Evolutionary conservation across 2,329 filamentous ascomycete genomes (phyloP), one percentile per base, ranked within the genome.

Genomic region (Aphanocladium album): DNA sequence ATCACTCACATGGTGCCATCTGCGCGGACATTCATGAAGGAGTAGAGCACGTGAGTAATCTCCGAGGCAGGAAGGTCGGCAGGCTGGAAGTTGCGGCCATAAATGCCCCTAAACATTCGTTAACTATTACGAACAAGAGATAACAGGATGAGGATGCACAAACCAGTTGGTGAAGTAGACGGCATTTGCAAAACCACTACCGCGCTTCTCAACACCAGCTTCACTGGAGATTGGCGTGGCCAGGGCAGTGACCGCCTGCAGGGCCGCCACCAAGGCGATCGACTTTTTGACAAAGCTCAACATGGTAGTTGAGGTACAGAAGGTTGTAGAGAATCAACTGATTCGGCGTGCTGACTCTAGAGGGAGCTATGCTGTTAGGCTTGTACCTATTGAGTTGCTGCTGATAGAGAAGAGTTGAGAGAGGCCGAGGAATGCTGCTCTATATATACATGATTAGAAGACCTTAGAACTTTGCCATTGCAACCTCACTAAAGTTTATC

Each of bases 31-130:
- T 96, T 93, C 67, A 90, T 89, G 73, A 96, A 96, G 2, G 91
- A 83, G 68, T 85, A 96, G 2, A 96, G 80, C 1, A 96, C 79
- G 67, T 95, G 90, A 0, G 89, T 93, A 56, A 96, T 76, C 64
- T 91, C 79, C 2, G 84, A 79, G 2, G 80, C 84, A 0, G 88
- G 88, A 9, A 96, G 80, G 66, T 91, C 80, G 56, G 88, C 81
- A 0, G 90, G 88, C 60, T 89, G 82, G 71, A 89, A 91, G 66
- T 89, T 84, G 56, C 91, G 83, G 25, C 77, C 89, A 69, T 96
- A 95, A 60, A 92, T 90, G 46, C 84, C 88, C 89, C 81, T 82
- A 21, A 1, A 19, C 41, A 7, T 14, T 14, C 33, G 25, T 53
- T 23, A 60, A 33, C 3, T 33, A 30, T 8, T n/a, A 3, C 39